Evolutionary conservation across 2,329 filamentous ascomycete genomes (phyloP), one percentile per base, ranked within the genome.

Genomic region (Calonectria pteridis): DNA sequence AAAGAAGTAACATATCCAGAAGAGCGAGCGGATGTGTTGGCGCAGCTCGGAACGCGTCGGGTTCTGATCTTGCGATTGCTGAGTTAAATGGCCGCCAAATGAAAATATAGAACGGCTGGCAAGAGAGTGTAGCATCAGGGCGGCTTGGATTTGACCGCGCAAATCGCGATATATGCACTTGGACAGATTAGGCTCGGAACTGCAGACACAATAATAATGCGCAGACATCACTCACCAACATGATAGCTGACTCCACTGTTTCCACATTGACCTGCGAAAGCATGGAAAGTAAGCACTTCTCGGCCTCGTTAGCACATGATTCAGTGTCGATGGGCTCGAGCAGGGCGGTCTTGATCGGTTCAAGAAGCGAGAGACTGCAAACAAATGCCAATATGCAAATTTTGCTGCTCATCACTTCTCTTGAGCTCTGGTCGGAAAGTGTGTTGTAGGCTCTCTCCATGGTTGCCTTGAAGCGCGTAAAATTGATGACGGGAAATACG

Each of bases 1-100:
- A 16, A 59, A 37, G 26, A 59, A 59, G 33, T 59, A 59, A 23
- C 55, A 59, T 28, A 59, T 23, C 55, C 55, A 59, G 33, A 59
- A 59, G 3, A 59, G 23, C 6, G 33, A 59, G 11, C 55, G 55
- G n/a, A 59, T 59, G 13, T 59, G 55, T 5, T 59, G 55, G n/a
- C 55, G 55, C 6, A 59, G 4, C 11, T 59, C 55, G 0, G 55
- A 16, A 35, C 35, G 55, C 2, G 11, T 40, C 13, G 55, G n/a
- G 16, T 26, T 40, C n/a, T 40, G n/a, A 18, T 40, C 55, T 1
- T 18, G 5, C 23, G 31, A 14, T 28, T 40, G 10, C 3, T 59
- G n/a, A 18, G 6, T 37, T 14, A 59, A 18, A 9, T 59, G 55
- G 0, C 55, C 55, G 1, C 55, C 55, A 10, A 59, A 59, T 7